Evolutionary conservation across 2,329 filamentous ascomycete genomes (phyloP).

Genomic region (Pestalotiopsis sp.): DNA sequence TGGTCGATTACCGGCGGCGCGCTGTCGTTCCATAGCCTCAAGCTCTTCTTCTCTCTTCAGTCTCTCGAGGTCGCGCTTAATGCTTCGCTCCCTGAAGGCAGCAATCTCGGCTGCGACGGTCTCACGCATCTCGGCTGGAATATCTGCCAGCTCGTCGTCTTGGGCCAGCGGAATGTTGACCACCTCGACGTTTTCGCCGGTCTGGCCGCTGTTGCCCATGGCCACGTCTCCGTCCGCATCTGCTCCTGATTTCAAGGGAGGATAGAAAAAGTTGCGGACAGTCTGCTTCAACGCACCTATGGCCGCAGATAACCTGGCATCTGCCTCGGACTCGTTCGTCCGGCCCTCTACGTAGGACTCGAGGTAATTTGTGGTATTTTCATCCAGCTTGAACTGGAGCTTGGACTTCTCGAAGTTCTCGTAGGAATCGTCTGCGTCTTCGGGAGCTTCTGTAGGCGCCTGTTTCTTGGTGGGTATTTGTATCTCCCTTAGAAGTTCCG

Average conservation of each 20-base stretch:
- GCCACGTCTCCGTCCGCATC: slow-evolving; percentile 69
- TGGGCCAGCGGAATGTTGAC: slow-evolving; percentile 85
- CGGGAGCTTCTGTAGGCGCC: slow-evolving; percentile 46
- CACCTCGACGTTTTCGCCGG: slow-evolving; percentile 74
- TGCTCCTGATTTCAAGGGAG: slow-evolving; percentile 49
- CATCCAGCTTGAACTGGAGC: slow-evolving; percentile 77
- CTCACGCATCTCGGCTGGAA: slow-evolving; percentile 94
- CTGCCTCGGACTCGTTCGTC: slow-evolving; percentile 63
- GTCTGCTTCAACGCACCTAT: slow-evolving; percentile 68
- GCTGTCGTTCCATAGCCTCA: slow-evolving; percentile 79
- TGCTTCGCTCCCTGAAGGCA: slow-evolving; percentile 91
- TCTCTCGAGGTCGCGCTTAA: slow-evolving; percentile 83
- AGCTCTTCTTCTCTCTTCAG: slow-evolving; percentile 88
- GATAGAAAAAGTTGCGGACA: slow-evolving; percentile 73
- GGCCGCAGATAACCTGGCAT: slow-evolving; percentile 71
- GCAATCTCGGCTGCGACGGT: slow-evolving; percentile 93
- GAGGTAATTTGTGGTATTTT: slow-evolving; percentile 81
- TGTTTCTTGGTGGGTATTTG: slow-evolving; percentile 82
- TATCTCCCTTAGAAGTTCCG: slow-evolving; percentile 81
- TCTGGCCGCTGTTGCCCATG: slow-evolving; percentile 66
- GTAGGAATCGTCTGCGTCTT: slow-evolving; percentile 46
- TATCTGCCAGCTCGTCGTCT: slow-evolving; percentile 94
- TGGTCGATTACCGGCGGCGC: slow-evolving; percentile 65
- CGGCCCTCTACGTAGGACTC: slow-evolving; percentile 74
- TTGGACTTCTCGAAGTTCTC: slow-evolving; percentile 68